Conservation (phyloP, 192 early-diverging fungal genomes). For the Gamsiella multidivaricata region DNA sequence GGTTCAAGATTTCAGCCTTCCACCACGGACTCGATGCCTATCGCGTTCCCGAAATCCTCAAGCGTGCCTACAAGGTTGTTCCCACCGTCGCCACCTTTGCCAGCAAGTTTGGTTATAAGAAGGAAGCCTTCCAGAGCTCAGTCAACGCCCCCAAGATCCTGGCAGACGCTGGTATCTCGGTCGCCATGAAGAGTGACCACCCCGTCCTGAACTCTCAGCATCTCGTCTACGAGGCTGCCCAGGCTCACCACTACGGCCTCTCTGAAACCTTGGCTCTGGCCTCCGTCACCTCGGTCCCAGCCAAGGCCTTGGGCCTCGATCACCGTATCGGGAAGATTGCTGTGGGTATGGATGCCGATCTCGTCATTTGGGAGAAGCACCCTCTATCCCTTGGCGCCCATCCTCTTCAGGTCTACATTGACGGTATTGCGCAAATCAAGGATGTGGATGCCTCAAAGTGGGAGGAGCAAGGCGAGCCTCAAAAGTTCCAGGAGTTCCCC, state of each 20-base stretch:
- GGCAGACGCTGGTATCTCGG: conserved; percentile 73
- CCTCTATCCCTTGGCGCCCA: conserved; percentile 76
- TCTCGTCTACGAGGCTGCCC: conserved; percentile 82
- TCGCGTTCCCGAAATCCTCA: conserved; percentile 71
- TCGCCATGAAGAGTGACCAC: conserved; percentile 84
- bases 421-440: conserved; percentile 73
- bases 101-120: conserved; percentile 76
- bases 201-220: conserved; percentile 80
- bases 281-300: conserved; percentile 78
- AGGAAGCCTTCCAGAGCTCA: conserved; percentile 78
- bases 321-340: conserved; percentile 73
- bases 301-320: conserved; percentile 72
- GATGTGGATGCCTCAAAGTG: conserved; percentile 31
- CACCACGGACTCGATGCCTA: conserved; percentile 87
- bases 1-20: conserved; percentile 77
- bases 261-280: conserved; percentile 65
- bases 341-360: conserved; percentile 81
- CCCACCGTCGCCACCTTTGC: conserved; percentile 80
- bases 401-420: conserved; percentile 79
- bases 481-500: conserved; percentile 23
- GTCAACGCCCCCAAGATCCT: conserved; percentile 70
- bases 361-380: conserved; percentile 81
- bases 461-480: conserved; percentile 20
- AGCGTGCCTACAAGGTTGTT: conserved; percentile 63
- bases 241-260: conserved; percentile 78